These are phyloP conservation scores for Mitragyna speciosa DNA, from an alignment of 257 asterid genomes.

Conservation along the genomic window DNA sequence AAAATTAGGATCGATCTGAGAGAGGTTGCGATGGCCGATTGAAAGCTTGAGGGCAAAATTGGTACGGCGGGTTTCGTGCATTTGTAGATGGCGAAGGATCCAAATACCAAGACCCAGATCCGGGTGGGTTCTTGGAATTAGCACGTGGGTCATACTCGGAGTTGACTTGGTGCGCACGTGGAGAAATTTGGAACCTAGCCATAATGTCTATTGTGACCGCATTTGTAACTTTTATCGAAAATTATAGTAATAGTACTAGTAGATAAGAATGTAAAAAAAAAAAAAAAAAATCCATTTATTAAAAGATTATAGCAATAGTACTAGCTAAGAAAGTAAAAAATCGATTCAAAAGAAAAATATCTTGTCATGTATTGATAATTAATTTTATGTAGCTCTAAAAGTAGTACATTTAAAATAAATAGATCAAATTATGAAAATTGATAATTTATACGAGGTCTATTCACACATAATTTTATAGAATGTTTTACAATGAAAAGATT, in stretches of 20 bases:
- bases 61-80: conserved; percentile 32
- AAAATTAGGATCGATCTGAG: conserved; percentile 26
- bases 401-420: too few species aligned
- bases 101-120: conserved; percentile 35
- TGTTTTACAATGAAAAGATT: too few species aligned
- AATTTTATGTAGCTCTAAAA: too few species aligned
- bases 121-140: background rate
- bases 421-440: background rate
- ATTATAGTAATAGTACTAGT: too few species aligned
- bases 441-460: background rate
- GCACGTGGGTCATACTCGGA: conserved; percentile 33
- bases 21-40: conserved; percentile 31
- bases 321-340: too few species aligned
- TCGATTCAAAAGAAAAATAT: background rate
- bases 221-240: too few species aligned
- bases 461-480: too few species aligned
- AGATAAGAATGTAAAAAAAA: too few species aligned
- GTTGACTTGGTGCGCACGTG: conserved; percentile 19
- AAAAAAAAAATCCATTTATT: too few species aligned
- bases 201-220: background rate
- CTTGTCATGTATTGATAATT: too few species aligned
- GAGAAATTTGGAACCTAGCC: background rate
- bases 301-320: too few species aligned
- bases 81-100: conserved; percentile 50
- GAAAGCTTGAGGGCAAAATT: conserved; percentile 30